These are phyloP conservation scores for Cruciata laevipes DNA, from an alignment of 257 asterid genomes.

Conservation along the genomic window DNA sequence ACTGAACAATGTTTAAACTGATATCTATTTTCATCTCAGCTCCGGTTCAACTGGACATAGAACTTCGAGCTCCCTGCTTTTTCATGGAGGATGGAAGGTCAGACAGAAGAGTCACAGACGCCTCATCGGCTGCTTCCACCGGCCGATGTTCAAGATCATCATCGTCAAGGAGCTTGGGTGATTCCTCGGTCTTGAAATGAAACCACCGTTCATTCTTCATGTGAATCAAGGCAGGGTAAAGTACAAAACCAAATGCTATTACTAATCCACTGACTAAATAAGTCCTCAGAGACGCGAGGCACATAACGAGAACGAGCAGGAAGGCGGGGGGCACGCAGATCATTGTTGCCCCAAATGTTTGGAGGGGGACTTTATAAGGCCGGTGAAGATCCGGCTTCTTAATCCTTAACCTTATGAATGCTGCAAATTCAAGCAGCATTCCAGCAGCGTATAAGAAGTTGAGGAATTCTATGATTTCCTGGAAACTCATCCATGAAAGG, in stretches of 20 bases:
- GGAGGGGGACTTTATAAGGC: conserved; percentile 74
- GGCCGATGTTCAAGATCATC: conserved; percentile 23
- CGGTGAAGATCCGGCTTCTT: conserved; percentile 70
- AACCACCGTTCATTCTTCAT: conserved; percentile 51
- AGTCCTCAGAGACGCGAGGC: conserved; percentile 61
- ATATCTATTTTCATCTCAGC: background rate
- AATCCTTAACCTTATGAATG: conserved; percentile 66
- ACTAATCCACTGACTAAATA: conserved; percentile 57
- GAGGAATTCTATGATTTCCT: conserved; percentile 82
- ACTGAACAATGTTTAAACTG: too few relatives aligned
- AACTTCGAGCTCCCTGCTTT: background rate
- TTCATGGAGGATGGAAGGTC: conserved; percentile 8
- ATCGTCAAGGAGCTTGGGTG: conserved; percentile 4
- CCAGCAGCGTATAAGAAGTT: conserved; percentile 86
- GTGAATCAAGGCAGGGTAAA: conserved; percentile 40
- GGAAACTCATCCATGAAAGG: conserved; percentile 95
- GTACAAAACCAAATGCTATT: conserved; percentile 43
- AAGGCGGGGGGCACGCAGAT: conserved; percentile 71
- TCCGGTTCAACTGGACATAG: too few relatives aligned
- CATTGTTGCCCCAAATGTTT: conserved; percentile 54
- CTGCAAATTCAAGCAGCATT: conserved; percentile 87
- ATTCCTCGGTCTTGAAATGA: conserved; percentile 23
- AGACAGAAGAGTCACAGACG: conserved; percentile 21
- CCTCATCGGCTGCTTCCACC: conserved; percentile 17
- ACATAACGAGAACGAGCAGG: conserved; percentile 79